Evolutionary conservation across 2,329 filamentous ascomycete species (phyloP), one percentile per base, ranked within the genome.

Genomic region (Tolypocladium pustulatum): DNA sequence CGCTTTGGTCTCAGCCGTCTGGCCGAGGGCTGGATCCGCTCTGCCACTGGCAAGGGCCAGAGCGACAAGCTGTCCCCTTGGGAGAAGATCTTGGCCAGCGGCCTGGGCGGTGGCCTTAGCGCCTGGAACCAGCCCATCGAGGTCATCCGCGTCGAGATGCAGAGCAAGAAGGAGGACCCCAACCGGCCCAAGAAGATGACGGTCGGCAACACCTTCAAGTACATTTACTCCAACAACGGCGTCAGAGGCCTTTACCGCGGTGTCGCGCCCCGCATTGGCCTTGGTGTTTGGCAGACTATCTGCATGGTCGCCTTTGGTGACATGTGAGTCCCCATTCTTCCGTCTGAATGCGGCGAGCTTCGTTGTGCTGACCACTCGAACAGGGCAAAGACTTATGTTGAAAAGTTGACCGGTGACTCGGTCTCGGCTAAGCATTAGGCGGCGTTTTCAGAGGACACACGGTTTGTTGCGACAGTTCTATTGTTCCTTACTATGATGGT

Each of bases 71-170:
- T 99, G 63, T 80, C 78, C 65, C 85, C 88, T 36, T 72, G 79
- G 61, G 94, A 99, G 82, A 97, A 97, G 85, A 88, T 99, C 71
- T 73, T 90, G 59, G 92, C 94, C 54, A 90, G 87, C 63, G 85
- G 85, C 64, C 73, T 99, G 12, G 94, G 94, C 78, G 94, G 94
- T 84, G 94, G 94, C 72, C 81, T 99, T 69, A 91, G 87, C 63
- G 94, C 94, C 64, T 99, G 94, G 94, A 99, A 99, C 79, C 94
- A 99, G 83, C 94, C 94, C 63, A 99, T 99, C 73, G 94, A 99
- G 84, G 94, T 99, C 73, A 97, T 99, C 73, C 91, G 94, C 64
- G 93, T 99, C 62, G 94, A 99, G 84, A 97, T 99, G 91, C 94
- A 99, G 86, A 96, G 90, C 80, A 97, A 97, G 87, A 97, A 88